Evolutionary conservation across 2,329 filamentous ascomycete species (phyloP).

Genomic region (Sarocladium brachiariae): DNA sequence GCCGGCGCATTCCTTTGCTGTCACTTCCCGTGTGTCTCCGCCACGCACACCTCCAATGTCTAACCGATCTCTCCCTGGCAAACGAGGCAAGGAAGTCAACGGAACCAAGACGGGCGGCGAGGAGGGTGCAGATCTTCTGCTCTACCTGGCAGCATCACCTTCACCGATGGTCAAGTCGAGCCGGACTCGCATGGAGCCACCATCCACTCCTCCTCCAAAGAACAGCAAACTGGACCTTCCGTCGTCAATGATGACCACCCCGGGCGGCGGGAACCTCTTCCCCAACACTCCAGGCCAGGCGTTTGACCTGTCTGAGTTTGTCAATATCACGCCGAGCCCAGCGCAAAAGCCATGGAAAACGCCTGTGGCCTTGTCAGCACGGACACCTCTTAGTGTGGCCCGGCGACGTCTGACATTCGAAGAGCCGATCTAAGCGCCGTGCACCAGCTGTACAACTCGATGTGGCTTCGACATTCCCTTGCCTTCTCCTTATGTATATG

Average conservation of each 20-base stretch:
- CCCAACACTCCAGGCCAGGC: slow-evolving; percentile 72
- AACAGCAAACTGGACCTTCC: slow-evolving; percentile 54
- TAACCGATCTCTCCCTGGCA: slow-evolving; percentile 41
- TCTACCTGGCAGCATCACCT: slow-evolving; percentile 86
- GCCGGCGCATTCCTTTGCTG: slow-evolving; percentile 66
- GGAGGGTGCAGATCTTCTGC: slow-evolving; percentile 72
- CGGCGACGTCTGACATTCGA: slow-evolving; percentile 78
- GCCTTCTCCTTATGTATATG: slow-evolving; percentile 13
- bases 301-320: slow-evolving; percentile 94
- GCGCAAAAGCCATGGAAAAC: slow-evolving; percentile 88
- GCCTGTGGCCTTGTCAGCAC: slow-evolving; percentile 50
- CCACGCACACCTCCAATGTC: slow-evolving; percentile 74
- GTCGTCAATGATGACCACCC: slow-evolving; percentile 86
- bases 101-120: slow-evolving; percentile 55
- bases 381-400: slow-evolving; percentile 59
- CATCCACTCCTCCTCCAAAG: slow-evolving; percentile 70
- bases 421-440: slow-evolving; percentile 39
- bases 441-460: not conserved
- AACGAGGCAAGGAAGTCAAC: slow-evolving; percentile 27
- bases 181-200: slow-evolving; percentile 52
- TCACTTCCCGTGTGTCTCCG: slow-evolving; percentile 67
- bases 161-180: slow-evolving; percentile 63
- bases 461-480: not conserved
- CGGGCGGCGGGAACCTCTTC: slow-evolving; percentile 61
- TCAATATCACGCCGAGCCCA: slow-evolving; percentile 94